Base-by-base conservation (phyloP, 2,329 filamentous ascomycete genomes). In the Penicillium glabrum region DNA sequence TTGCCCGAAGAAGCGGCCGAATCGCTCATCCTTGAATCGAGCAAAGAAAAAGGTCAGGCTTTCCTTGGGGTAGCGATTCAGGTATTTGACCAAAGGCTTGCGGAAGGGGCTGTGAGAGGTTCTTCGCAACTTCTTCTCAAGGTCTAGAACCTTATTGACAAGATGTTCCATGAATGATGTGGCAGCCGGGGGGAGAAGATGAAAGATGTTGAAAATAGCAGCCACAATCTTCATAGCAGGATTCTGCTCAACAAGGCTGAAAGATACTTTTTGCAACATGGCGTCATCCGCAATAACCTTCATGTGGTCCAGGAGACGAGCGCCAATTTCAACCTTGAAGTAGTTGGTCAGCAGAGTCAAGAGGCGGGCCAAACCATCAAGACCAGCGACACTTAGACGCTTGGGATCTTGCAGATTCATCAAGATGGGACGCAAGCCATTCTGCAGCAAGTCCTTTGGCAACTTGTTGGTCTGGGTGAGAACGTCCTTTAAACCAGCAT, bases 291-390 rank as follows among this genome's bases (percentile, higher is more conserved):
- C 93, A 61, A 99, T 92, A 11, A 88, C 85, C 70, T 93, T 93
- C 75, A 97, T 89, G 67, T 99, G 95, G 62, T 98, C 93, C 10
- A 99, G 81, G n/a, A 99, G 78, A 24, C 95, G 86, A 23, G 91
- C 86, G 7, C 95, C 96, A 53, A 99, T 99, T 72, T 99, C 95
- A 1, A 98, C 93, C 76, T 99, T 99, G 77, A 99, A 99, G 73
- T 99, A 99, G 58, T 95, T 98, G 0, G 93, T 99, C 19, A 99
- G 80, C 2, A 99, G 82, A 61, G 95, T 93, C 58, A 99, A 77
- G 1, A 99, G 82, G 39, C 93, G 87, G 19, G 93, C 93, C 31
- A 99, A 80, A 26, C 96, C 96, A 71, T 98, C 93, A 5, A 99
- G 80, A 2, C 93, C 93, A 66, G 93, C 89, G 0, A 93, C 90